phyloP scores from a whole-genome alignment of 805 yeast species.

The Candida jianshihensis region DNA sequence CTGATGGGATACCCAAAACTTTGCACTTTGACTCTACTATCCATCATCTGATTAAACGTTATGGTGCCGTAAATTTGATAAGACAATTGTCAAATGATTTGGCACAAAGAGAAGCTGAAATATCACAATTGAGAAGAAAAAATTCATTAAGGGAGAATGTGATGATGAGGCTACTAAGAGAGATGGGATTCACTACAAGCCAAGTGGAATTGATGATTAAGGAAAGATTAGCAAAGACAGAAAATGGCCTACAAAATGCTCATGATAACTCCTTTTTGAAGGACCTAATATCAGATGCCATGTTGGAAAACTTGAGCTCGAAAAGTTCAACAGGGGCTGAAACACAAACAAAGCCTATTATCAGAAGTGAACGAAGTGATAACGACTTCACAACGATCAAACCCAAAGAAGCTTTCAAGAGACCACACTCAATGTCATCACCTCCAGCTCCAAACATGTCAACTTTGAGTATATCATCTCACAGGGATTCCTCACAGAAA shows the following conservation, averaged over 20 bases:
- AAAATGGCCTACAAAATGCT: conserved; percentile 7
- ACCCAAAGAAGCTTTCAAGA: conserved; percentile 6
- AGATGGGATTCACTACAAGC: conserved; percentile 29
- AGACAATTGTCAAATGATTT: conserved; percentile 42
- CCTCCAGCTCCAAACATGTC: conserved; percentile 3
- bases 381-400: conserved; percentile 2
- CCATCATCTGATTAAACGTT: conserved; percentile 24
- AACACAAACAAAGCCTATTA: no score
- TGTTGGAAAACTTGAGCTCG: conserved; percentile 17
- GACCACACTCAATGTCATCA: conserved; percentile 19
- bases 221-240: conserved; percentile 7
- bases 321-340: not conserved
- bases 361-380: not conserved
- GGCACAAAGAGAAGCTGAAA: conserved; percentile 40
- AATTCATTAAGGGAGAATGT: conserved; percentile 29
- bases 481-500: no score
- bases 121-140: conserved; percentile 29
- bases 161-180: conserved; percentile 27
- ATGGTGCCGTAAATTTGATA: conserved; percentile 31
- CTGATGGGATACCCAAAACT: conserved; percentile 26
- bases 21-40: conserved; percentile 29
- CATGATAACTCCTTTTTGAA: conserved; percentile 19
- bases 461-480: not conserved
- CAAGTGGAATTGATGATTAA: conserved; percentile 30
- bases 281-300: conserved; percentile 27